Base-by-base conservation (phyloP, 78 protist genomes). In the Parvularia atlantis region DNA sequence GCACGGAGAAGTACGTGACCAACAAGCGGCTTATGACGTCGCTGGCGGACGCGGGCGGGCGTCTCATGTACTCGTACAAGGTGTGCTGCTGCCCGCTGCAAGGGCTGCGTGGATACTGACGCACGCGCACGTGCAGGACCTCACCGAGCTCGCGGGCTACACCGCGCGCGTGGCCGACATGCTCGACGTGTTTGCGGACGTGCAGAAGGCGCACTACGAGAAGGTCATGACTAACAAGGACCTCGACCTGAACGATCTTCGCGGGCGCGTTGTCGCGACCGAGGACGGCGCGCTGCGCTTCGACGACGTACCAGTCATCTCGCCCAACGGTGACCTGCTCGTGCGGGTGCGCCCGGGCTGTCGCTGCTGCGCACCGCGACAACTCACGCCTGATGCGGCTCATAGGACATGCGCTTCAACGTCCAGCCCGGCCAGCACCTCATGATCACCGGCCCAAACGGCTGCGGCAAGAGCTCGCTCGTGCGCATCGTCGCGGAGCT, bases 381-480 rank as follows among this genome's bases (percentile, higher is more conserved):
- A n/a, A n/a, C n/a, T n/a, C n/a, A n/a, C n/a, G n/a, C n/a, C n/a
- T n/a, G n/a, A n/a, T n/a, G n/a, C n/a, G n/a, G n/a, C n/a, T n/a
- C n/a, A n/a, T n/a, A n/a, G n/a, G n/a, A n/a, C n/a, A n/a, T n/a
- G n/a, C n/a, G n/a, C n/a, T n/a, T n/a, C n/a, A n/a, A n/a, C n/a
- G n/a, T n/a, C n/a, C n/a, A n/a, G n/a, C n/a, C n/a, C n/a, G 72
- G 71, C 14, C 14, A 1, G 40, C 54, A 61, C 28, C 36, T 81
- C 43, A 60, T 77, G 30, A 44, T 83, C 58, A 57, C 77, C 9
- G 88, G 83, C 2, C 90, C 84, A 30, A 82, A 85, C 66, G 88
- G 85, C 30, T 87, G 84, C 50, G 92, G 92, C 39, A 87, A 87
- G 81, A 39, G 58, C 39, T 64, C 84, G 7, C 58, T 83, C 41